These are phyloP conservation scores for Tetraselmis striata DNA, from an alignment of 139 green algal genomes.

Conservation along the genomic window DNA sequence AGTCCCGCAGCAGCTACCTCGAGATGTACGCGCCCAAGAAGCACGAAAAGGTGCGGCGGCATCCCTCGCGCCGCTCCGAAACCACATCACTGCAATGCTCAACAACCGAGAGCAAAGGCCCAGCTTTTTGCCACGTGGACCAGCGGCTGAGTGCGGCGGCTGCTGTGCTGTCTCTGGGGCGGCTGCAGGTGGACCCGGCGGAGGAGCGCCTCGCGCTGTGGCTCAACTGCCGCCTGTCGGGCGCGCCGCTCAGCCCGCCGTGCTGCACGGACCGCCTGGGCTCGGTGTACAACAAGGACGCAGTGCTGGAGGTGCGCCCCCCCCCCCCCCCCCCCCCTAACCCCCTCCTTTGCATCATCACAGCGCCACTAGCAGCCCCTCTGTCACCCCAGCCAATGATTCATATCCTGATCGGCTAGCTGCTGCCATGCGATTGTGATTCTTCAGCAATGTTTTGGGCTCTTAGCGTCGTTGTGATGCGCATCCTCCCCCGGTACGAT, in stretches of 20 bases:
- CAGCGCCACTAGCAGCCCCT: too few species aligned
- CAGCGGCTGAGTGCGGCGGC: too few species aligned
- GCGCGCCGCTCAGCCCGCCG: constrained; percentile 57
- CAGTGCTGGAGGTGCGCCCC: constrained; percentile 36
- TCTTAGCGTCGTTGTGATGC: too few species aligned
- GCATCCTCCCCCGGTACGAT: too few species aligned
- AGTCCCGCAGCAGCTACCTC: constrained; percentile 75
- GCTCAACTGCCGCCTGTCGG: constrained; percentile 68
- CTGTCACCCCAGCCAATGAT: too few species aligned
- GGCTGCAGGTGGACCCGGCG: constrained; percentile 54
- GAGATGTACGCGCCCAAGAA: constrained; percentile 85
- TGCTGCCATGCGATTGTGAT: too few species aligned
- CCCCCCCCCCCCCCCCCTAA: too few species aligned
- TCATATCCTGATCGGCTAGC: too few species aligned
- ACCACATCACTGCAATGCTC: neutral
- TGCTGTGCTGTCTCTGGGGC: neutral
- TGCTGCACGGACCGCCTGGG: constrained; percentile 76
- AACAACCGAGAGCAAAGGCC: neutral
- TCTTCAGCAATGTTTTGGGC: too few species aligned
- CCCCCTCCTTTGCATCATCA: too few species aligned
- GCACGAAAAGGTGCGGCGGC: constrained; percentile 49
- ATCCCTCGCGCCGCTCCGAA: neutral
- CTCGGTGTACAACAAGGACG: constrained; percentile 59
- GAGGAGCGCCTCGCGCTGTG: constrained; percentile 60
- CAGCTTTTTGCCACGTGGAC: too few species aligned